phyloP scores from a whole-genome alignment of 495 filamentous ascomycete genomes.

The Haplographium delicatum region DNA sequence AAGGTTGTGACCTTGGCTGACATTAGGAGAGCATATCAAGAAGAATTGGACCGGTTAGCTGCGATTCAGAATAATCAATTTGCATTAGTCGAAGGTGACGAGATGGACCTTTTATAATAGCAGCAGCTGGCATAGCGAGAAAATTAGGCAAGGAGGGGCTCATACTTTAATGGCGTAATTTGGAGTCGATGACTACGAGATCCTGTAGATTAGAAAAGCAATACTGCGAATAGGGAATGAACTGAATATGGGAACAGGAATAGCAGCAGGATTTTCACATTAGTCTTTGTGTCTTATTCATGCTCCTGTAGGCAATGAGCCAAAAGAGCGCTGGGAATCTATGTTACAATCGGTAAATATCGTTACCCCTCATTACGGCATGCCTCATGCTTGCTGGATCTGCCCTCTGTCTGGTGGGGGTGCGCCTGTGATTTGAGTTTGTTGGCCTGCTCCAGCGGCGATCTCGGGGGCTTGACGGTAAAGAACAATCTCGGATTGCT shows the following conservation, averaged over 20 bases:
- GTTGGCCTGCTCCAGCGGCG: constrained; percentile 28
- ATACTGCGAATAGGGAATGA: neutral
- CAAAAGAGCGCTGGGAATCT: constrained; percentile 4
- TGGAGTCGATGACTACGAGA: constrained; percentile 8
- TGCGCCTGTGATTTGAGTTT: constrained; percentile 25
- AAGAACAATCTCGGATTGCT: constrained; percentile 97
- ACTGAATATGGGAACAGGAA: neutral
- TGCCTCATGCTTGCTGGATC: constrained; percentile 6
- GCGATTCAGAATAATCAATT: constrained; percentile 56
- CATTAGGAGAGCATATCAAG: constrained; percentile 77
- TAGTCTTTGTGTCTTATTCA: too few relatives aligned
- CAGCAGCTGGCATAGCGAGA: too few relatives aligned
- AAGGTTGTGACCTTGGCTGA: constrained; percentile 77
- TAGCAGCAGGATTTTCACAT: too few relatives aligned
- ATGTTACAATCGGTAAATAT: constrained; percentile 19
- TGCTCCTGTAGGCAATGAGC: too few relatives aligned
- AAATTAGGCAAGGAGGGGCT: neutral
- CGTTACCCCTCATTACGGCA: constrained; percentile 1
- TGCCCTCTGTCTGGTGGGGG: constrained; percentile 25
- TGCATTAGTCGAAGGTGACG: constrained; percentile 34
- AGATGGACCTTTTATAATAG: constrained; percentile 40
- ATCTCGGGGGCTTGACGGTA: constrained; percentile 86
- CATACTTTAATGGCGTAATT: constrained; percentile 7
- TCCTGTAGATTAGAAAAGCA: constrained; percentile 3
- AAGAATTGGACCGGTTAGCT: constrained; percentile 73